Conservation (phyloP, 2,329 filamentous ascomycete species). For the Eutypella sp. region DNA sequence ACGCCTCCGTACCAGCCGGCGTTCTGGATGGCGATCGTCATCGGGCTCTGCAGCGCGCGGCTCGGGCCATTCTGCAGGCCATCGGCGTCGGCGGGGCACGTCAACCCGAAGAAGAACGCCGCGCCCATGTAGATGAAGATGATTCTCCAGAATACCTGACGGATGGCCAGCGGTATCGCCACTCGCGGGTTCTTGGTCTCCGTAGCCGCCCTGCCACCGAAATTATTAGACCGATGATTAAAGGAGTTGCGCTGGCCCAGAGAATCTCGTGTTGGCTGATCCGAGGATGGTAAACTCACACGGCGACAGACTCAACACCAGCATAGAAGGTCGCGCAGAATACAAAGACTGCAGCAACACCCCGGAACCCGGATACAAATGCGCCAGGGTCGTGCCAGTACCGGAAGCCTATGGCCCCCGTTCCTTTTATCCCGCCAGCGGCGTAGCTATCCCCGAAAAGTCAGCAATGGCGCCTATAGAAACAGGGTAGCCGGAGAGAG, state of each 20-base stretch:
- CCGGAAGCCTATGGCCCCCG: conserved; percentile 59
- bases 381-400: conserved; percentile 71
- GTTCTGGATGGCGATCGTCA: conserved; percentile 69
- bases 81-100: conserved; percentile 63
- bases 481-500: not conserved
- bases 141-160: conserved; percentile 58
- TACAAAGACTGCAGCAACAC: conserved; percentile 61
- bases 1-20: conserved; percentile 70
- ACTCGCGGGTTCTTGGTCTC: conserved; percentile 54
- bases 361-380: conserved; percentile 63
- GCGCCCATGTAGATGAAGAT: conserved; percentile 62
- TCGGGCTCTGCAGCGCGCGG: conserved; percentile 64
- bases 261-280: too few relatives aligned
- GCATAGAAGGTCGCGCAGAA: conserved; percentile 68
- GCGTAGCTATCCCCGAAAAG: conserved; percentile 45
- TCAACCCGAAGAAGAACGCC: conserved; percentile 70
- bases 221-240: too few relatives aligned
- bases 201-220: conserved; percentile 48
- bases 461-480: conserved; percentile 4
- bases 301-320: conserved; percentile 55
- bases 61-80: conserved; percentile 57
- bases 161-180: conserved; percentile 53
- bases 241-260: too few relatives aligned
- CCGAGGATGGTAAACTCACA: conserved; percentile 35
- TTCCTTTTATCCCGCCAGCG: conserved; percentile 59